A percentile compares a stretch with the other conserved stretches of the same genome.
These are phyloP conservation scores for Trichosporon faecale DNA, from an alignment of 1,284 basidiomycete genomes.

Conservation along the genomic window DNA sequence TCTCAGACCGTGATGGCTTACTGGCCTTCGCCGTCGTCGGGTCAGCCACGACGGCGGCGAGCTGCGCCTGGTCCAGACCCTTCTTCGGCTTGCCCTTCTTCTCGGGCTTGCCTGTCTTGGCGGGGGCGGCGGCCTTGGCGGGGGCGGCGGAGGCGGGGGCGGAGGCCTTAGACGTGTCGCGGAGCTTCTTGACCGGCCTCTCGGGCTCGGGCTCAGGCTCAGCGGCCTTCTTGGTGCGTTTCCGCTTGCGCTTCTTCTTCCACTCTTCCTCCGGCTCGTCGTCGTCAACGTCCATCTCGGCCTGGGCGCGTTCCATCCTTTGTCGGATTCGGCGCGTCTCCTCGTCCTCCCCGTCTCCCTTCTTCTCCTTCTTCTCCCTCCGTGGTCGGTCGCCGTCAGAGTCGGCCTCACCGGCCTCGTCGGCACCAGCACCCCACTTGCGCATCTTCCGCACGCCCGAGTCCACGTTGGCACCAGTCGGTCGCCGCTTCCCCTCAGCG, in stretches of 20 bases:
- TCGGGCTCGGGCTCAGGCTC: neutral
- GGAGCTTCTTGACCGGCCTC: neutral
- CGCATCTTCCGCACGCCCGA: constrained; percentile 30
- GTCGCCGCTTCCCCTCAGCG: constrained; percentile 35
- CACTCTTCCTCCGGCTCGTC: neutral
- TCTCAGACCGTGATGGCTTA: constrained; percentile 22
- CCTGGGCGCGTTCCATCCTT: constrained; percentile 7
- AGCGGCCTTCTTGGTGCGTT: constrained; percentile 11
- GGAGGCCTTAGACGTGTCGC: neutral
- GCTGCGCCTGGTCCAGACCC: constrained; percentile 5
- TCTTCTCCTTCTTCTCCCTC: constrained; percentile 3
- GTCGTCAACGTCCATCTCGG: neutral
- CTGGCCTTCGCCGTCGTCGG: constrained; percentile 9
- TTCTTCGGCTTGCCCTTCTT: constrained; percentile 9
- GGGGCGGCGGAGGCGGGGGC: neutral
- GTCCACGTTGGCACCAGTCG: constrained; percentile 39
- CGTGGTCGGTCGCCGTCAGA: neutral
- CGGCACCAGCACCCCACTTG: constrained; percentile 32
- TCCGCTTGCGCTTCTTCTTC: constrained; percentile 27
- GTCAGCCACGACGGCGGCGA: constrained; percentile 14
- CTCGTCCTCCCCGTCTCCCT: constrained; percentile 8
- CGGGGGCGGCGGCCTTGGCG: neutral
- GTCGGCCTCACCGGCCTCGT: constrained; percentile 1
- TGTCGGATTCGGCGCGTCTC: constrained; percentile 4
- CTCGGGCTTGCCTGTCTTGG: neutral